Base-by-base conservation (phyloP, 345 rosid genomes). In the Bretschneidera sinensis region DNA sequence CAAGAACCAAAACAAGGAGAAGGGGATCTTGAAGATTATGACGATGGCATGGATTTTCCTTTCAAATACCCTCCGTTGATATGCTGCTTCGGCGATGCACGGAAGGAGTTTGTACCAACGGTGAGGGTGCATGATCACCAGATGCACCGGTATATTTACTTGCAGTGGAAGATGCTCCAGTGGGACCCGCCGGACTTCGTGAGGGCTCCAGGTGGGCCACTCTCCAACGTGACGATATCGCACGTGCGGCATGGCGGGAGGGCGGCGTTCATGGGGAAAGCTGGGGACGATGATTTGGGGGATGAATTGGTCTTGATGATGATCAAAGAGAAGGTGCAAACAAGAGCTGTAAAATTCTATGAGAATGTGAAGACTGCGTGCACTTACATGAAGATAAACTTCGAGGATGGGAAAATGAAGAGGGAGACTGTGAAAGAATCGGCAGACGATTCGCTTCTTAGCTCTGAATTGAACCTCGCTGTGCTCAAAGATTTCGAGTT, bases 171-270 rank as follows among this genome's bases (percentile, higher is more conserved):
- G 75, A 84, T 83, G 96, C 78, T 94, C 21, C 97, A 89, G 73
- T 89, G 95, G 96, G 89, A 85, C 56, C 97, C 97, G 15, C 95
- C 97, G 47, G 96, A 94, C 78, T 89, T 89, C 62, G 85, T 70
- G 4, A 65, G 96, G 61, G 88, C 94, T 9, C 98, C 92, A 0
- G 97, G 97, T 22, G 96, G 99, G 49, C 75, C 97, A 0, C 86
- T 89, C 13, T 84, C 87, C 15, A 87, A 89, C 63, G 97, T 89
- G 69, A 97, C 96, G 8, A 83, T 89, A 61, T 80, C 96, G 8
- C 96, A 85, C 59, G 92, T 81, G 49, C 67, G 99, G 72, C 79
- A 89, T 0, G 95, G 97, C 0, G 97, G 99, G 6, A 79, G 99
- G 70, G 97, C 96, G 5, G 96, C 97, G 24, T 80, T 92, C 33